phyloP scores from a whole-genome alignment of 2,329 filamentous ascomycete species.

The Fonsecaea pedrosoi region DNA sequence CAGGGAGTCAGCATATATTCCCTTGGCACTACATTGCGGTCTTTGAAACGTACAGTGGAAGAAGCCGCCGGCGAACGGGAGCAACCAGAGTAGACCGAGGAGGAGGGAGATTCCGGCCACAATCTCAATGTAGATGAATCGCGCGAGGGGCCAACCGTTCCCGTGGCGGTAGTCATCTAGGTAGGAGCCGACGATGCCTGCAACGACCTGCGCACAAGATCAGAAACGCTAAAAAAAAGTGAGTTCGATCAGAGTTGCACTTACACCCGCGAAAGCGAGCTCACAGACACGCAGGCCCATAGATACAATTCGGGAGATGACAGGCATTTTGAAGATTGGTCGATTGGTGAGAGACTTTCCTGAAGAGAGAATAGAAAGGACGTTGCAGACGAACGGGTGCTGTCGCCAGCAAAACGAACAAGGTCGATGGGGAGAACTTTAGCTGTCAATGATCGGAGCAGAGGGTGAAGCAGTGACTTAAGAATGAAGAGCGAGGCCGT shows the following conservation, averaged over 20 bases:
- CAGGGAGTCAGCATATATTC: neutral
- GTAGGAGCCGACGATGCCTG: conserved; percentile 72
- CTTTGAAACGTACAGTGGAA: conserved; percentile 60
- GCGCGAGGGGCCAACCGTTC: conserved; percentile 60
- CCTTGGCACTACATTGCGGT: neutral
- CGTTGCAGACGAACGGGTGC: neutral
- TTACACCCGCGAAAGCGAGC: conserved; percentile 72
- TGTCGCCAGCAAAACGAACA: neutral
- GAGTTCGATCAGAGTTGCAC: conserved; percentile 36
- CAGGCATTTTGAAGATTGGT: conserved; percentile 32
- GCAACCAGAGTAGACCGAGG: conserved; percentile 71
- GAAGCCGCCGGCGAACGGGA: conserved; percentile 73
- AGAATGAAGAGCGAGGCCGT: neutral
- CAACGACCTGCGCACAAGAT: conserved; percentile 56
- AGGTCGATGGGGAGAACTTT: neutral
- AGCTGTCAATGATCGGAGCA: neutral
- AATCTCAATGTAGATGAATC: conserved; percentile 77
- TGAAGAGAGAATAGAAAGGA: conserved; percentile 6
- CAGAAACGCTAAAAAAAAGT: conserved; percentile 25
- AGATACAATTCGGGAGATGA: conserved; percentile 61
- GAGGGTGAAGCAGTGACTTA: neutral
- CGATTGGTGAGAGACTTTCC: neutral
- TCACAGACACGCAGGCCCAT: conserved; percentile 66
- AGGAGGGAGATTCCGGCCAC: conserved; percentile 73
- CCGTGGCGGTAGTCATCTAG: conserved; percentile 56